Evolutionary conservation across 106 monocot genomes (phyloP).

Genomic region (Allium sativum): DNA sequence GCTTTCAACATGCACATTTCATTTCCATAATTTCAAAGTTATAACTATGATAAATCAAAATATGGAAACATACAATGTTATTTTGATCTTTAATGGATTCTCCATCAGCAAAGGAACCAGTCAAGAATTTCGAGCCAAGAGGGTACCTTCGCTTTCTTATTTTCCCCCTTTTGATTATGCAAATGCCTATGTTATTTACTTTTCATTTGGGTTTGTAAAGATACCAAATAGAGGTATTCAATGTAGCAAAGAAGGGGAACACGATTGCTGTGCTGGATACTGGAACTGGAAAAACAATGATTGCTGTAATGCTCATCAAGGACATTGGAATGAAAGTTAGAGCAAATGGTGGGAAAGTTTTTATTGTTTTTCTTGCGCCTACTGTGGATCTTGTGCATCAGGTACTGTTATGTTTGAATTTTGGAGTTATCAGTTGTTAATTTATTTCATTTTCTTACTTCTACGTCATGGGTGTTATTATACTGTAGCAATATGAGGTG

Average conservation of each 20-base stretch:
- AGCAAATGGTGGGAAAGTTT: constrained; percentile 11
- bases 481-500: constrained; percentile 58
- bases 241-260: constrained; percentile 54
- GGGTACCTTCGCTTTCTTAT: background rate
- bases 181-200: background rate
- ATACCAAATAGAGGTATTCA: constrained; percentile 39
- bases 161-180: background rate
- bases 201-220: constrained; percentile 7
- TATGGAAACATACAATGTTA: too few species aligned
- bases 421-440: background rate
- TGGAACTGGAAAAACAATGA: constrained; percentile 76
- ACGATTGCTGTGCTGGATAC: constrained; percentile 73
- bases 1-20: too few species aligned
- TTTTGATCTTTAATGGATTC: background rate
- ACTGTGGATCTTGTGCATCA: constrained; percentile 80
- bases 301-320: constrained; percentile 55
- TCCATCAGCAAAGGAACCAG: background rate
- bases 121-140: constrained; percentile 6
- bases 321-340: constrained; percentile 28
- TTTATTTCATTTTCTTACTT: background rate
- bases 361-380: constrained; percentile 75
- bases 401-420: constrained; percentile 16
- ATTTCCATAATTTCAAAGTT: too few species aligned
- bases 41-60: too few species aligned
- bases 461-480: background rate